Base-by-base conservation (phyloP, 345 rosid species). In the Ceriops tagal region DNA sequence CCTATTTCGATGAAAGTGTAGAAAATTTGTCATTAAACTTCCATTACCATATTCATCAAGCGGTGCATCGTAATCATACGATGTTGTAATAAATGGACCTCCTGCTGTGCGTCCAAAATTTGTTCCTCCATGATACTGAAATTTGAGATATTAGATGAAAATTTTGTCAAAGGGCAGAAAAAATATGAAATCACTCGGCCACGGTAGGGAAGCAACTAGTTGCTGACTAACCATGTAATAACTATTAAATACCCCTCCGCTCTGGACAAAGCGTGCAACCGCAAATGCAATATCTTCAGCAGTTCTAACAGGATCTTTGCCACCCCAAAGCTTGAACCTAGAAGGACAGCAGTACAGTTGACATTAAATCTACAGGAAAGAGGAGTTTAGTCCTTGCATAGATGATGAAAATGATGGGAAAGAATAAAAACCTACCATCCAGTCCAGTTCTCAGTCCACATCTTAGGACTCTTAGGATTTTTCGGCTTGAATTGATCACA, bases 381-480 rank as follows among this genome's bases (percentile, higher is more conserved):
- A 8, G 59, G 28, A 56, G 5, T 24, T 9, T 10, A 56, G 28
- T 56, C 28, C 18, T 56, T 15, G 16, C 24, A 8, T n/a, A 56
- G 6, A 22, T 8, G 30, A 24, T 8, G 13, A 21, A 56, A 56
- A 56, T 21, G 59, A 10, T 27, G 18, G 27, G 8, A 46, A 28
- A 21, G 28, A 8, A 43, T 16, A 4, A 22, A 24, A 28, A 61
- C 72, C 46, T 16, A 88, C 95, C 90, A 89, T 20, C 92, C 92
- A 8, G 84, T 84, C 92, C 92, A 89, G 56, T 87, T 87, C 66
- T 89, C 92, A 15, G 90, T 82, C 95, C 92, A 89, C 51, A 89
- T 79, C 43, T 89, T 85, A 1, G 88, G 69, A 57, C 11, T 69
- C 2, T 35, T 64, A 4, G 70, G 61, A 21, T 21, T 63, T 28